Evolutionary conservation across 2,329 filamentous ascomycete species (phyloP), one percentile per base, ranked within the genome.

Genomic region (Trichoderma harzianum): DNA sequence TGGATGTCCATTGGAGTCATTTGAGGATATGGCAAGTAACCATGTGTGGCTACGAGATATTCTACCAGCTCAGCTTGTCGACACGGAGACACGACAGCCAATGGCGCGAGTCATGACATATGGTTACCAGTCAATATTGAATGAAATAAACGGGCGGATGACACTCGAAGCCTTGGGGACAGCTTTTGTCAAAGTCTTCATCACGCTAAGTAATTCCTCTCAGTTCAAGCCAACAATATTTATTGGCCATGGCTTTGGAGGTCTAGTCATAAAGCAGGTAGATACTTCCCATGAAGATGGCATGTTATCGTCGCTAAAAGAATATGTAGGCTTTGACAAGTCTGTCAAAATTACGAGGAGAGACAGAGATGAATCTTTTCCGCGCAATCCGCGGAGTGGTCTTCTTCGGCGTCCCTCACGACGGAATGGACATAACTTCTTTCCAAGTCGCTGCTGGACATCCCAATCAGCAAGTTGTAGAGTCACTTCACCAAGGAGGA

Each of bases 51-150:
- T 68, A 6, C 34, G 26, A 24, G 65, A 68, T 21, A 21, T 30
- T 16, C 65, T 68, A 1, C 34, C 65, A 2, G 12, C 16, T 24
- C 16, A 68, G 12, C n/a, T 68, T 1, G 8, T 30, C n/a, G 6
- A 60, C 3, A 2, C 5, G 1, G 18, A 21, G 1, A 68, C 6
- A 8, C 26, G 28, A 16, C 53, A 32, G 3, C 53, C 65, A 32
- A 58, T 32, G 53, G 65, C 34, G 11, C 24, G 65, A 24, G 18
- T 68, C 18, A 68, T 68, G 65, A 60, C 18, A 68, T 68, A 68
- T n/a, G 65, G 65, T 3, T 30, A 47, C 12, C 11, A 32, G 16
- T 43, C 55, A 14, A 21, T 67, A 5, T 18, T 39, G 26, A 7
- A 57, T 16, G 21, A 3, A 32, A 18, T 3, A 7, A 18, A 32